Evolutionary conservation across 1,284 basidiomycete genomes (phyloP), one percentile per base, ranked within the genome.

Genomic region (Entoloma clypeatum): DNA sequence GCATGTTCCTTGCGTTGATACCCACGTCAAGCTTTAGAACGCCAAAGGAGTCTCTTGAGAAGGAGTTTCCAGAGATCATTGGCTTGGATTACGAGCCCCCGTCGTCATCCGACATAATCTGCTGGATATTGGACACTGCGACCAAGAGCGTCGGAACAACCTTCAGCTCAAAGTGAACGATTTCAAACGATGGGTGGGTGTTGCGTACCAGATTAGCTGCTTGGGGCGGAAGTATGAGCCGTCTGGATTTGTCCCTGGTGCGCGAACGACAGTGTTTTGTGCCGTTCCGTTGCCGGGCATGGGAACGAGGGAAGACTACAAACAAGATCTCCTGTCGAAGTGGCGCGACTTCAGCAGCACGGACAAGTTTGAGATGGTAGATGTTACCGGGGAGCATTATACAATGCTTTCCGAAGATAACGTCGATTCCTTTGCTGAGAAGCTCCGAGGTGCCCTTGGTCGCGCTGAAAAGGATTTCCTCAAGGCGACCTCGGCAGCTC

Each of bases 371-470:
- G 60, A 63, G 50, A 49, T 61, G 48, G 47, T 63, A 14, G 60
- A 63, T 38, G 60, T 62, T 18, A 58, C 60, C 22, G 60, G 61
- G 7, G 58, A 59, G 47, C 61, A 62, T 39, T 61, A 62, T 43
- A 63, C 58, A 2, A 62, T 63, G 61, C 48, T 62, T 31, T 48
- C 52, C 17, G 56, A 58, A 37, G 50, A 54, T 25, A 45, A 60
- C 25, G 51, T 51, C 26, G 37, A 25, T 5, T 50, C 50, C 8
- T 59, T 60, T 39, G 50, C 54, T 4, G 41, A 35, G 11, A 43
- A 52, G 11, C 36, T 58, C 13, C 44, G 46, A 13, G 29, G 11
- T 3, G 55, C 55, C 5, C 45, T 58, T n/a, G 21, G 36, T 14
- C 41, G 51, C 10, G 52, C 52, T 3, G 52, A 53, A 21, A 7